phyloP scores from a whole-genome alignment of 495 filamentous ascomycete species.

The Friedmanniomyces simplex region DNA sequence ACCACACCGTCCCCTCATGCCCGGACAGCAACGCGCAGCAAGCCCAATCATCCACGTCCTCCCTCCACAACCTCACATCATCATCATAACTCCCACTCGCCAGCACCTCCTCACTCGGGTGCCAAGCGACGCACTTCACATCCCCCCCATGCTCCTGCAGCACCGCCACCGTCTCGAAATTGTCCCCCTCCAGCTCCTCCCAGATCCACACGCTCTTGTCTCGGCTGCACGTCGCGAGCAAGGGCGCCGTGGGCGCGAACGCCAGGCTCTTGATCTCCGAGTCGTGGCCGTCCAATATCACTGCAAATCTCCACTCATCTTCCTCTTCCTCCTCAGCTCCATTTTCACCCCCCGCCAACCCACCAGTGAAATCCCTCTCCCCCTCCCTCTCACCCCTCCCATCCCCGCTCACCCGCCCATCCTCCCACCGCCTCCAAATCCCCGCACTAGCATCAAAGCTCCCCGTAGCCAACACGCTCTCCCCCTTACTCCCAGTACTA shows the following conservation, averaged over 20 bases:
- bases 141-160: conserved; percentile 88
- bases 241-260: conserved; percentile 62
- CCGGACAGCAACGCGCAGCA: conserved; percentile 73
- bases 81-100: conserved; percentile 88
- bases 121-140: conserved; percentile 89
- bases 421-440: conserved; percentile 62
- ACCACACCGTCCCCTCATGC: conserved; percentile 80
- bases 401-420: conserved; percentile 31
- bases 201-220: conserved; percentile 99
- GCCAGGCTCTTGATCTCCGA: conserved; percentile 81
- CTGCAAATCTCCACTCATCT: conserved; percentile 74
- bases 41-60: conserved; percentile 87
- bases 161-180: conserved; percentile 92
- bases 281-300: conserved; percentile 87
- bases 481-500: conserved; percentile 39
- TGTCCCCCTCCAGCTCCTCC: conserved; percentile 90
- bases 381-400: conserved; percentile 20
- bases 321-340: conserved; percentile 40
- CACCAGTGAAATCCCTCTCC: conserved; percentile 28
- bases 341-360: conserved; percentile 17
- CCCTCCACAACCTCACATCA: conserved; percentile 75
- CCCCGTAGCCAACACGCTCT: conserved; percentile 76
- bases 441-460: conserved; percentile 86
- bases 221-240: conserved; percentile 77
- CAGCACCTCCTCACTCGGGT: conserved; percentile 66